phyloP scores from a whole-genome alignment of 2,329 filamentous ascomycete species.

The Thelonectria discophora region DNA sequence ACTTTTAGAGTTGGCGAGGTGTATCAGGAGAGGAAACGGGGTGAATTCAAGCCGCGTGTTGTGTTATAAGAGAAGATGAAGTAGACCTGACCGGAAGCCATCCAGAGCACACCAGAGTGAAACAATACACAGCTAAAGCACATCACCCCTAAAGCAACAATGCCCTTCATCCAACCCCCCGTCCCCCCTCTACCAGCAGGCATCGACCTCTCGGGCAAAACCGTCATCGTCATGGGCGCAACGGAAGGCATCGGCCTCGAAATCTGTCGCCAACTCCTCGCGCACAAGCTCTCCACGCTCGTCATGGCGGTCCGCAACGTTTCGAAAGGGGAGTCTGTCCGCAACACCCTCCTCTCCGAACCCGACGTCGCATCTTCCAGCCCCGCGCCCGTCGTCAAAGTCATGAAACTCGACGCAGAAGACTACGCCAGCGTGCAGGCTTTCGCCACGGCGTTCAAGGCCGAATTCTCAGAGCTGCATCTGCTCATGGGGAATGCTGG shows the following conservation, averaged over 20 bases:
- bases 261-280: conserved; percentile 49
- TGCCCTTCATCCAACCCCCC: conserved; percentile 25
- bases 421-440: conserved; percentile 26
- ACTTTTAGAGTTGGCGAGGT: background rate
- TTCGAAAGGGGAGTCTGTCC: conserved; percentile 42
- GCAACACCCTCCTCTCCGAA: conserved; percentile 16
- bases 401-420: conserved; percentile 28
- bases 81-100: too few species aligned
- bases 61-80: background rate
- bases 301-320: conserved; percentile 52
- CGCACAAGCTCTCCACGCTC: conserved; percentile 47
- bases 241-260: conserved; percentile 55
- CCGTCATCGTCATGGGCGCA: conserved; percentile 54
- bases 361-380: conserved; percentile 23
- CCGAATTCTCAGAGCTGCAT: conserved; percentile 9
- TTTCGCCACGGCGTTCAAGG: conserved; percentile 15
- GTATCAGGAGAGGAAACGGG: background rate
- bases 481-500: conserved; percentile 34
- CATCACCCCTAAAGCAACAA: background rate
- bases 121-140: background rate
- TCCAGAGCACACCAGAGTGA: background rate
- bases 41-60: background rate
- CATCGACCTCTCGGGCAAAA: conserved; percentile 40
- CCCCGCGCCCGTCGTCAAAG: conserved; percentile 22
- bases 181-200: conserved; percentile 27